These are phyloP conservation scores for Cerrena zonata DNA, from an alignment of 1,284 basidiomycete species.

Conservation along the genomic window DNA sequence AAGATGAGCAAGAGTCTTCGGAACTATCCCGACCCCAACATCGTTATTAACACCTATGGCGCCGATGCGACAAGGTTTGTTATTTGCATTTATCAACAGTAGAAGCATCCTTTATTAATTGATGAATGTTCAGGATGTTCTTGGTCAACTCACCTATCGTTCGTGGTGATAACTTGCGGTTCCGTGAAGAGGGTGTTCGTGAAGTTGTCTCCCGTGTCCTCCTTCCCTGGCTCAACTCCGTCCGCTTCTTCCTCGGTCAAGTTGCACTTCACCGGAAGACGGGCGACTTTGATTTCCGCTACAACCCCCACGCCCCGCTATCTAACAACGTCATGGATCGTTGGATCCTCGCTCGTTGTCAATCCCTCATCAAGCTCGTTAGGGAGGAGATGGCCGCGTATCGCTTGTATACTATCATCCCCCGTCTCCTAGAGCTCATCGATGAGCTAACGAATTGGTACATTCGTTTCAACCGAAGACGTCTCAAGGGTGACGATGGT, in stretches of 20 bases:
- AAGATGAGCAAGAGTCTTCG: slow-evolving; percentile 98
- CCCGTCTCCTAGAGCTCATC: slow-evolving; percentile 86
- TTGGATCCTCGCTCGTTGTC: slow-evolving; percentile 96
- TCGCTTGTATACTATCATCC: slow-evolving; percentile 96
- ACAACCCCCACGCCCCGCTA: slow-evolving; percentile 80
- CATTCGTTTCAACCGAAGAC: slow-evolving; percentile 95
- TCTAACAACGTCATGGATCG: slow-evolving; percentile 96
- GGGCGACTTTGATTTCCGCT: slow-evolving; percentile 75
- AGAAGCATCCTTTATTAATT: background rate
- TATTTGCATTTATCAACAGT: background rate
- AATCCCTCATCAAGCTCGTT: slow-evolving; percentile 90
- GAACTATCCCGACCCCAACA: slow-evolving; percentile 96
- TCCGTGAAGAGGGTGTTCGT: slow-evolving; percentile 96
- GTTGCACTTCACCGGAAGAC: slow-evolving; percentile 84
- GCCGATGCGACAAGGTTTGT: slow-evolving; percentile 87
- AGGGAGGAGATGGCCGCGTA: slow-evolving; percentile 95
- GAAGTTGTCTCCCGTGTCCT: slow-evolving; percentile 94
- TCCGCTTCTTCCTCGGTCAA: slow-evolving; percentile 99
- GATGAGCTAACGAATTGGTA: slow-evolving; percentile 99
- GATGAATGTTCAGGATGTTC: slow-evolving; percentile 67
- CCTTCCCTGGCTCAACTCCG: slow-evolving; percentile 97
- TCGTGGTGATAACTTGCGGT: slow-evolving; percentile 93
- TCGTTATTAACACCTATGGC: slow-evolving; percentile 88
- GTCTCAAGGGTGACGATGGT: slow-evolving; percentile 94
- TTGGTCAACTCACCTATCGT: slow-evolving; percentile 99